Base-by-base conservation (phyloP, 1,284 basidiomycete species). In the Cryptococcus sp. region DNA sequence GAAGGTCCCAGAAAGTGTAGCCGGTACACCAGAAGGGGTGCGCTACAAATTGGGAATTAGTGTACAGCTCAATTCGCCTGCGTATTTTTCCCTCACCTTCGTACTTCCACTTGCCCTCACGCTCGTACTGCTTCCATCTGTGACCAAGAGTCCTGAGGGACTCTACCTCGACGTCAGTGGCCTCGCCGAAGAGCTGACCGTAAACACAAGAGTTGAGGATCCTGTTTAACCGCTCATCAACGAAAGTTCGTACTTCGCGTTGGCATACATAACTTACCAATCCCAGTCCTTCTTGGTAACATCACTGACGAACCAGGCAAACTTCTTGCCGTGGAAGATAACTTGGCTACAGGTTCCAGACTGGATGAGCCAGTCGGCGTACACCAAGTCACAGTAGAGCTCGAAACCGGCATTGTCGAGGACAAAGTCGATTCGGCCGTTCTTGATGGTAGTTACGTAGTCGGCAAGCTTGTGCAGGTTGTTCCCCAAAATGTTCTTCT, bases 121-220 rank as follows among this genome's bases (percentile, higher is more conserved):
- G 87, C 78, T 93, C 93, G 76, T 97, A 99, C 85, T 91, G 85
- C 89, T 97, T 96, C 94, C 94, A 98, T 51, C 95, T 85, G 62
- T 83, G 78, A 50, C 93, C 95, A 57, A 98, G 84, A 55, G 85
- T 82, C 55, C 88, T 84, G 54, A 98, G 82, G 46, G 89, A 89
- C 67, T 90, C 89, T 57, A 91, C 79, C 76, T 98, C 92, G 45
- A 83, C 83, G 45, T 94, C 91, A 16, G 83, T 81, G 15, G 86
- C 87, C 53, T 88, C 86, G 5, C 88, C 86, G 84, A 96, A 95
- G 52, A 95, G 83, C 67, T 92, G 86, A 7, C 93, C 89, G 75
- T 93, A 90, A 47, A 88, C 85, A 85, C 91, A 89, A 34, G 85
- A 86, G 78, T 93, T 93, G 64, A 91, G 78, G 46, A 93, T 81